These are phyloP conservation scores for Lentinula detonsa DNA, from an alignment of 768 basidiomycete genomes.

Conservation along the genomic window DNA sequence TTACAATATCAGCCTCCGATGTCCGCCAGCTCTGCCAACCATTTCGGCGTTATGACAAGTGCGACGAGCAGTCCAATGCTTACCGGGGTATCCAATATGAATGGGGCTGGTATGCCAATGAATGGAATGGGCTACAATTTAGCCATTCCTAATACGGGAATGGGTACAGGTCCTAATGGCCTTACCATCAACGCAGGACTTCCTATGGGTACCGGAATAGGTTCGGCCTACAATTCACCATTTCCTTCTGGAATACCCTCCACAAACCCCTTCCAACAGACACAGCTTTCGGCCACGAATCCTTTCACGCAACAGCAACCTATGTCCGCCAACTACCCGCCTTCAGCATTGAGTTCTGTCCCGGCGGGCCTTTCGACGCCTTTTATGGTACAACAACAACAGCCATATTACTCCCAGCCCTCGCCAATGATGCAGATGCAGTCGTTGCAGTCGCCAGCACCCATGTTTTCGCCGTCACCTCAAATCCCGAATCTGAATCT, in stretches of 20 bases:
- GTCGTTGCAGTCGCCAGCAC: constrained; percentile 13
- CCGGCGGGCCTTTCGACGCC: constrained; percentile 13
- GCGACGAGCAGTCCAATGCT: background rate
- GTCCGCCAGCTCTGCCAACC: background rate
- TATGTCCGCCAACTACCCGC: constrained; percentile 1
- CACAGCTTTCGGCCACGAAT: constrained; percentile 8
- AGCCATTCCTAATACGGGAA: background rate
- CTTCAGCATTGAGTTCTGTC: background rate
- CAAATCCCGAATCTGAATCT: constrained; percentile 10
- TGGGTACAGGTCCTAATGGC: constrained; percentile 5
- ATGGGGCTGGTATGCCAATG: background rate
- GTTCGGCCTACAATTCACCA: constrained; percentile 17
- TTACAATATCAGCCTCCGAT: constrained; percentile 32
- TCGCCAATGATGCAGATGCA: constrained; percentile 9
- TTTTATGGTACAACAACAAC: constrained; percentile 21
- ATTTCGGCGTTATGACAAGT: constrained; percentile 1
- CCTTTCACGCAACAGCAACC: constrained; percentile 13
- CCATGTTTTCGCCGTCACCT: constrained; percentile 15
- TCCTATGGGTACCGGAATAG: constrained; percentile 16
- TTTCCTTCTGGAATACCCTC: constrained; percentile 5
- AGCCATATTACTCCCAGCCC: constrained; percentile 12
- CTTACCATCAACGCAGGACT: constrained; percentile 9
- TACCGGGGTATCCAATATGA: background rate
- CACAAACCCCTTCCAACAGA: constrained; percentile 23
- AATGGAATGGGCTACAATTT: background rate